These are phyloP conservation scores for Penicillium rolfsii DNA, from an alignment of 2,329 filamentous ascomycete genomes.

Conservation along the genomic window DNA sequence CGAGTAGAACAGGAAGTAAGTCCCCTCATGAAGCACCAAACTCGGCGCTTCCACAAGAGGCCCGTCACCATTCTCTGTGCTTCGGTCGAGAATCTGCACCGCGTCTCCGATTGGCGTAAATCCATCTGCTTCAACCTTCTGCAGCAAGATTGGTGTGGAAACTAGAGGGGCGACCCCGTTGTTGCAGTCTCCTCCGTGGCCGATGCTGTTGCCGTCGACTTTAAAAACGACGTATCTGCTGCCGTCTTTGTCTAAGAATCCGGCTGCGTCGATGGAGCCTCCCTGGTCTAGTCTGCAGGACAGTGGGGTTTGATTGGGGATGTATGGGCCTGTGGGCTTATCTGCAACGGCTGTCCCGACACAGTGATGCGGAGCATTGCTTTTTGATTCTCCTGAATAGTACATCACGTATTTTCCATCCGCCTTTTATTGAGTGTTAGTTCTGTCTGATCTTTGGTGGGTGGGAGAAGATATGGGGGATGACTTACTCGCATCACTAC, in stretches of 20 bases:
- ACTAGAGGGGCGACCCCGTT: conserved; percentile 47
- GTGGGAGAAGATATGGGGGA: not conserved
- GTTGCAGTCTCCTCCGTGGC: conserved; percentile 52
- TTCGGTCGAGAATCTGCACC: conserved; percentile 61
- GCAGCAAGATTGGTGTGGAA: conserved; percentile 47
- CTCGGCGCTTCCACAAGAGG: conserved; percentile 66
- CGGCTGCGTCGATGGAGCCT: conserved; percentile 66
- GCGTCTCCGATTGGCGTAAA: conserved; percentile 57
- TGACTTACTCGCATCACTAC: conserved; percentile 52
- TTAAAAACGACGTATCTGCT: conserved; percentile 66
- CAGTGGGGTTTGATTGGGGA: conserved; percentile 52
- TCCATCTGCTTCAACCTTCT: conserved; percentile 51
- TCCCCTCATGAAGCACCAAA: conserved; percentile 49
- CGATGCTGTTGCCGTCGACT: conserved; percentile 64
- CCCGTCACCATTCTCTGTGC: conserved; percentile 60
- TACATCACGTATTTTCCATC: conserved; percentile 64
- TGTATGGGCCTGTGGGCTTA: conserved; percentile 56
- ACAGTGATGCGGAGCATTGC: conserved; percentile 55
- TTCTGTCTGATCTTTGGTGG: conserved; percentile 39
- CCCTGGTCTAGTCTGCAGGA: conserved; percentile 58
- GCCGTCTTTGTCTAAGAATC: conserved; percentile 60
- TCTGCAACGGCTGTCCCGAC: conserved; percentile 60
- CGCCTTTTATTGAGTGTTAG: conserved; percentile 24
- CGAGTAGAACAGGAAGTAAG: conserved; percentile 66
- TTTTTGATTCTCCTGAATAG: conserved; percentile 56